These are phyloP conservation scores for Phialophora expanda DNA, from an alignment of 2,329 filamentous ascomycete species.

Conservation along the genomic window DNA sequence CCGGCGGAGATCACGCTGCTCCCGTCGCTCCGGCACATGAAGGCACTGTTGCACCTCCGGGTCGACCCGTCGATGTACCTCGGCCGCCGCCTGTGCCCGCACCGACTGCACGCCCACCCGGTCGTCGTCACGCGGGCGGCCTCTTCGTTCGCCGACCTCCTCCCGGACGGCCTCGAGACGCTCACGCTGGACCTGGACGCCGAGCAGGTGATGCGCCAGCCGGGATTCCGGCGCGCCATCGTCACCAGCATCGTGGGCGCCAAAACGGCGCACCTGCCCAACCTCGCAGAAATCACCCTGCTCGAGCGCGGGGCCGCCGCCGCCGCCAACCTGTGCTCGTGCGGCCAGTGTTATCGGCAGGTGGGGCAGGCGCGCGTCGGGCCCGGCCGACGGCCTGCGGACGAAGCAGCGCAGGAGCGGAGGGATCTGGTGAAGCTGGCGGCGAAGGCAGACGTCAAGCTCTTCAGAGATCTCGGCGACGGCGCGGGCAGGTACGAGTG, in stretches of 20 bases:
- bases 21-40: not conserved
- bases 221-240: not conserved
- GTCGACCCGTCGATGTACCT: slow-evolving; percentile 6
- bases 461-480: not conserved
- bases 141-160: slow-evolving; percentile 5
- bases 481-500: not conserved
- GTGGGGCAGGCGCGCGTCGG: not conserved
- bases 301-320: not conserved
- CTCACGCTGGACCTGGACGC: not conserved
- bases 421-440: not conserved
- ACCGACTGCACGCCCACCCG: not conserved
- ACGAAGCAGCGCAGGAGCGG: not conserved
- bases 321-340: not conserved
- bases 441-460: not conserved
- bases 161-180: slow-evolving; percentile 3
- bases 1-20: slow-evolving; percentile 3
- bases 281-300: not conserved
- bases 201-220: not conserved
- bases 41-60: not conserved
- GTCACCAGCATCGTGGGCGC: not conserved
- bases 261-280: not conserved
- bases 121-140: not conserved
- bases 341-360: not conserved
- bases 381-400: not conserved
- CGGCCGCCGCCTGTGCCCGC: slow-evolving; percentile 2